A percentile compares a stretch with the other conserved stretches of the same genome.
phyloP scores from a whole-genome alignment of 2,329 filamentous ascomycete species.

The Hypoxylon sp. region DNA sequence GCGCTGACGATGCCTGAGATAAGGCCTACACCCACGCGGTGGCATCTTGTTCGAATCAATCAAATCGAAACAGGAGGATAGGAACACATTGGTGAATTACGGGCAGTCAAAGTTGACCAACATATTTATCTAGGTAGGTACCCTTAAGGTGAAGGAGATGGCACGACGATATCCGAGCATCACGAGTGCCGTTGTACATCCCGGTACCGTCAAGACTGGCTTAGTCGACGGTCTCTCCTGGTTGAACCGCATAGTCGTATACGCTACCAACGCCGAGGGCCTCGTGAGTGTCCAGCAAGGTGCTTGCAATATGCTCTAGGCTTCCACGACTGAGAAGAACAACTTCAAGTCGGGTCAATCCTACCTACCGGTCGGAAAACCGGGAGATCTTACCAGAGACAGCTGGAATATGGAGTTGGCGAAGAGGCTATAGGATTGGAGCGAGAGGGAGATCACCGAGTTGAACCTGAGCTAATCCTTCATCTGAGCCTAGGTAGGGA shows the following conservation, averaged over 20 bases:
- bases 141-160: conserved; percentile 33
- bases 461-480: not conserved
- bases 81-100: conserved; percentile 27
- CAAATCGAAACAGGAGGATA: conserved; percentile 13
- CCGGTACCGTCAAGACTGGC: conserved; percentile 17
- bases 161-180: conserved; percentile 33
- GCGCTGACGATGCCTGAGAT: conserved; percentile 24
- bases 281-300: no score
- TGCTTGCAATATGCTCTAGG: not conserved
- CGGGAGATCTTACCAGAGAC: conserved; percentile 6
- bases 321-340: conserved; percentile 2
- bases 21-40: not conserved
- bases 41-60: conserved; percentile 32
- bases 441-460: conserved; percentile 14
- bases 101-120: conserved; percentile 43
- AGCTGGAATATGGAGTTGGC: conserved; percentile 25
- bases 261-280: not conserved
- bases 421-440: conserved; percentile 34
- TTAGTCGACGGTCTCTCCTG: not conserved
- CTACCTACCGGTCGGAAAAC: conserved; percentile 21
- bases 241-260: not conserved
- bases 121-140: no score
- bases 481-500: not conserved
- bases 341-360: conserved; percentile 27
- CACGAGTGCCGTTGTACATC: conserved; percentile 22